Base-by-base conservation (phyloP, 495 filamentous ascomycete genomes). In the Penicillium riverlandense region DNA sequence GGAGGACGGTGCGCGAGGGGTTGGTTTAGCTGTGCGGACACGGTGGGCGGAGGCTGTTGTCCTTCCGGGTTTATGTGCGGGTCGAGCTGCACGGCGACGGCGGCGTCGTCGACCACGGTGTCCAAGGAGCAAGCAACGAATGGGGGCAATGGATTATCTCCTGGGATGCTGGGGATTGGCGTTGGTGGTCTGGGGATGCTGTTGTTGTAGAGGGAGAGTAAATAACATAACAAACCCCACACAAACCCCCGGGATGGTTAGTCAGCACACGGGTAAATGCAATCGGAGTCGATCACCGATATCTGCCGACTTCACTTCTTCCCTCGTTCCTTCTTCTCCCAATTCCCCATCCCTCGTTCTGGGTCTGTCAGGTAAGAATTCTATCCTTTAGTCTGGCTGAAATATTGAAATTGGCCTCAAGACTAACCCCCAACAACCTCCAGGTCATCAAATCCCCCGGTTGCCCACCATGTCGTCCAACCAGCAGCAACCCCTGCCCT, bases 61-160 rank as follows among this genome's bases (percentile, higher is more conserved):
- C 88, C 88, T 4, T 67, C 48, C 15, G 87, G 85, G 13, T 91
- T 80, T 58, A 62, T 46, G 6, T 95, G 89, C 65, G 88, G 88
- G 8, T 69, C 71, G 14, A 85, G 83, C 57, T 95, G 89, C 58
- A 78, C 77, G 10, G 76, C 75, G 15, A 71, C 62, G 0, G 48
- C 56, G 0, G 63, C 72, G 35, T 71, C 69, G 10, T 75, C 73
- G 15, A 63, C 59, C 32, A 69, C 66, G 8, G 77, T 84, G 35
- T 76, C 72, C 39, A 90, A 90, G 72, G 74, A 63, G 49, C 49
- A 74, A 40, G 33, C 50, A 11, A 60, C 50, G 6, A 43, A 50
- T 30, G 37, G 44, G 15, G 36, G 36, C 36, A 35, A 22, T 6
- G 10, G 12, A 10, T 13, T 42, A 37, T 22, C 22, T 22, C 22